Base-by-base conservation (phyloP, 2,329 filamentous ascomycete species). In the Aaosphaeria arxii region DNA sequence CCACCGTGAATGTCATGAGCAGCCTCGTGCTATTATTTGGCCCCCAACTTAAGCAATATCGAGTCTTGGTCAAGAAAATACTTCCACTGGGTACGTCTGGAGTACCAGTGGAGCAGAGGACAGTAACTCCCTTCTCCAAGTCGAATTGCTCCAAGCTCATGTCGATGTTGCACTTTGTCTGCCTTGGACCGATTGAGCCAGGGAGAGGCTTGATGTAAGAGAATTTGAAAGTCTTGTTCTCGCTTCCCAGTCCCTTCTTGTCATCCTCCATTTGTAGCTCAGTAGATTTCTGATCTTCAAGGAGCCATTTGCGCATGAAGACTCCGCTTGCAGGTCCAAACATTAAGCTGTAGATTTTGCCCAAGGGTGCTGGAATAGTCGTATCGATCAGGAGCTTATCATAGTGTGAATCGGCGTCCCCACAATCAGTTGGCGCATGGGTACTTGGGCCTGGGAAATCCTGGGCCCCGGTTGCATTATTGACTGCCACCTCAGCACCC, bases 1-100 rank as follows among this genome's bases (percentile, higher is more conserved):
- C 95, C 40, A 96, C 88, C 2, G 85, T 87, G 68, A 90, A 96
- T 57, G 87, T 96, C 74, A 92, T 87, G 52, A 94, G 84, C 30
- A 99, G 74, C 30, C 91, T 82, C 1, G 95, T 99, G 36, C 84
- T 77, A 62, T 96, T 96, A 53, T 85, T 86, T 44, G 94, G 85
- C 4, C 86, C 91, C 94, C 94, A 99, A 44, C 89, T 89, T 24
- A 99, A 78, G 63, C 95, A 96, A 64, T 97, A 99, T 59, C 88
- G 89, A 3, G 94, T 99, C 72, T 96, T 97, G 41, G 89, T 88
- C 35, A 83, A 82, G 65, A 99, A 99, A 4, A 95, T 82, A 64
- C 91, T 95, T 32, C 94, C 94, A 64, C 85, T 96, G 0, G 94
- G 94, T 2, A 99, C 94, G 67, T 99, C 95, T 0, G 94, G 94